Conservation (phyloP, 371 early-diverging fungal species). For the Haplosporangium sp. region DNA sequence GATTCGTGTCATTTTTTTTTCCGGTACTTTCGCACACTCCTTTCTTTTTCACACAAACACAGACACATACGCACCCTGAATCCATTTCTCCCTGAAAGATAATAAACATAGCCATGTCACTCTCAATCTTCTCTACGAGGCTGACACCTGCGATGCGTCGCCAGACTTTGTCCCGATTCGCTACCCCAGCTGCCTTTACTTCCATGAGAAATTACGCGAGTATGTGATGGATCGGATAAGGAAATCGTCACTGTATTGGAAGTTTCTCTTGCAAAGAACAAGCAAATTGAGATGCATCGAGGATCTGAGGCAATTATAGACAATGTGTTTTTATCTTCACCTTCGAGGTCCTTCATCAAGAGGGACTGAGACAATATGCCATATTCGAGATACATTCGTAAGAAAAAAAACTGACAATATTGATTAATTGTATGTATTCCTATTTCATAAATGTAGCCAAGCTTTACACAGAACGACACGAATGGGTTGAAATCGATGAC, state of each 20-base stretch:
- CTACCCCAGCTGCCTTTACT: background rate
- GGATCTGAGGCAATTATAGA: too few species aligned
- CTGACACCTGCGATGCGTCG: background rate
- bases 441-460: background rate
- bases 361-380: too few species aligned
- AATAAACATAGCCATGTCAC: too few species aligned
- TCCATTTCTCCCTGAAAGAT: too few species aligned
- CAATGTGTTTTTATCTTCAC: too few species aligned
- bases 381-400: background rate
- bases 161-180: background rate
- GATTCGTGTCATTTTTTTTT: too few species aligned
- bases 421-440: background rate
- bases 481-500: background rate
- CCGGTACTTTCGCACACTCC: too few species aligned
- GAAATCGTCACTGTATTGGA: background rate
- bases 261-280: background rate
- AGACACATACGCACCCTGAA: too few species aligned
- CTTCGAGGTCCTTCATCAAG: too few species aligned
- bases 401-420: background rate
- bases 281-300: too few species aligned
- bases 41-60: too few species aligned
- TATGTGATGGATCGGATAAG: background rate
- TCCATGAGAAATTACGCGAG: background rate
- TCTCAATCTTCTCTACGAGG: too few species aligned
- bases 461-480: background rate